Evolutionary conservation across 1,139 yeast genomes (phyloP).

Genomic region (Protomyces lactucae-debilis): DNA sequence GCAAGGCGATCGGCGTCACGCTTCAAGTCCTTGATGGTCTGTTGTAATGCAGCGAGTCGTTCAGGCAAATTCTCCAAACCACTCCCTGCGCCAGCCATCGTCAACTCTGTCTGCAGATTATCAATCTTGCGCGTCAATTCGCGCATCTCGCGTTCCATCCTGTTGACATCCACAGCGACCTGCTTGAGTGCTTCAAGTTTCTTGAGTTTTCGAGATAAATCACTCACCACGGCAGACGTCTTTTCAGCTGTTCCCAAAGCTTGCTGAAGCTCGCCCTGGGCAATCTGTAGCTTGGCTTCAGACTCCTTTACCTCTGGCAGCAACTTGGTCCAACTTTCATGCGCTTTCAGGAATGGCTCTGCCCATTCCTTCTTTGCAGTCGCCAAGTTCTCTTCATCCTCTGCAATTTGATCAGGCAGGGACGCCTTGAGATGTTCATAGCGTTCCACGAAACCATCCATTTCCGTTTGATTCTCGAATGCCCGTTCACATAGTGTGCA

Average conservation of each 20-base stretch:
- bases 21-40: constrained; percentile 48
- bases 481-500: neutral
- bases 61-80: constrained; percentile 53
- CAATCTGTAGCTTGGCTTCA: constrained; percentile 17
- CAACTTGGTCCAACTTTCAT: constrained; percentile 7
- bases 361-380: neutral
- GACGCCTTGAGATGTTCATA: neutral
- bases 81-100: constrained; percentile 38
- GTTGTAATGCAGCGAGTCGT: constrained; percentile 45
- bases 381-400: constrained; percentile 8
- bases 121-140: constrained; percentile 33
- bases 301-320: constrained; percentile 4
- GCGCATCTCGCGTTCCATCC: constrained; percentile 34
- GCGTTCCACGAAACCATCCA: neutral
- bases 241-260: constrained; percentile 12
- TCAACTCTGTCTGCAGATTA: constrained; percentile 41
- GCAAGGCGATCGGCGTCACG: constrained; percentile 45
- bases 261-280: constrained; percentile 8
- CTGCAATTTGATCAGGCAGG: neutral
- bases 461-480: neutral
- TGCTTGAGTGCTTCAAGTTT: constrained; percentile 42
- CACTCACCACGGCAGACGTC: neutral
- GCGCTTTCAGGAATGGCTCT: constrained; percentile 3
- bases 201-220: constrained; percentile 3
- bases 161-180: constrained; percentile 37